Base-by-base conservation (phyloP, 1,284 basidiomycete genomes). In the Tetrapyrgos nigripes region DNA sequence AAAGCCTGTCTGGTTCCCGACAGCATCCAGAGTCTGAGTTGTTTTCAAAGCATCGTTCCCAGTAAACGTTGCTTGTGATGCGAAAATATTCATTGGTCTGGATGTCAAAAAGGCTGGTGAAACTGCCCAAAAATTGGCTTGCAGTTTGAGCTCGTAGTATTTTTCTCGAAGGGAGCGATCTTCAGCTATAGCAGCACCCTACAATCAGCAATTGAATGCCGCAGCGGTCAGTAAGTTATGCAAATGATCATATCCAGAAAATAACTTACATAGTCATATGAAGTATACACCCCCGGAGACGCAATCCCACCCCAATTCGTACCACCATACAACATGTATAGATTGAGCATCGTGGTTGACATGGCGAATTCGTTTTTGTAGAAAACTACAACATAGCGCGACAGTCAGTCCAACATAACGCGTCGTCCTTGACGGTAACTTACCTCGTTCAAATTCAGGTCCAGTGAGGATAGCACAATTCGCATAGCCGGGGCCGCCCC, bases 301-400 rank as follows among this genome's bases (percentile, higher is more conserved):
- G 13, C 37, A 23, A 48, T 31, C 61, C 50, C 65, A 68, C 81
- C 81, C 81, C 81, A 81, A 49, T 82, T 81, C 2, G 81, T 83
- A 4, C 79, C 80, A 5, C 81, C 81, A 59, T 73, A 79, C n/a
- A 76, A 74, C 82, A 83, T 83, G 60, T 83, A 83, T 14, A 83
- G 50, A 59, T 76, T 82, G 26, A 82, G 66, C 50, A 76, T 71
- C 0, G 80, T 79, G 2, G 78, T 79, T 3, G 80, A 79, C 74
- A 81, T 76, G 5, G 80, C 74, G 50, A 78, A 70, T 58, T 81
- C 66, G 54, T 82, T 82, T 62, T 83, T 83, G 66, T 82, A 82
- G 61, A 83, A 82, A 14, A 83, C 81, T 83, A 50, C 33, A 19
- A 47, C 31, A 31, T 10, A 31, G 13, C 14, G 3, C n/a, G 48